Percentiles rank a stretch among this genome's conserved stretches.
Evolutionary conservation across 768 basidiomycete genomes (phyloP).

Genomic region (Auriculariales sp.): DNA sequence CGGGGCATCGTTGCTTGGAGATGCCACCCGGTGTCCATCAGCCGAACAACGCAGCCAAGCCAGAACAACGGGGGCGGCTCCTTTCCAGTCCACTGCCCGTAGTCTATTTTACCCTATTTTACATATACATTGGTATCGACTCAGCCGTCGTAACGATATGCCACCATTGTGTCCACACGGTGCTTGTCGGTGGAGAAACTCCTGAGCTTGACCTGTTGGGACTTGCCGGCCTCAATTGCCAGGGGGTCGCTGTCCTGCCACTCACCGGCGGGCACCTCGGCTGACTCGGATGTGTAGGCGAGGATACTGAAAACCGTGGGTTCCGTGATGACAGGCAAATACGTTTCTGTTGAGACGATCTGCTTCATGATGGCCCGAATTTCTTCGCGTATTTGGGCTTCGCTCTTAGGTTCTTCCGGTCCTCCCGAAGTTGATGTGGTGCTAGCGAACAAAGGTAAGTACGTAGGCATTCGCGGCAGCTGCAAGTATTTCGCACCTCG

Average conservation of each 20-base stretch:
- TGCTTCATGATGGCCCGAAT: slow-evolving; percentile 97
- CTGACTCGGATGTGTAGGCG: slow-evolving; percentile 85
- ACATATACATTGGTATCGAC: neutral
- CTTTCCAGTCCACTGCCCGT: neutral
- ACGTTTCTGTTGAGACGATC: slow-evolving; percentile 93
- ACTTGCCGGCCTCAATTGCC: slow-evolving; percentile 85
- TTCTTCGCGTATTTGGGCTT: slow-evolving; percentile 88
- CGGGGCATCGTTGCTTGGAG: neutral
- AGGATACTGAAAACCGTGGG: slow-evolving; percentile 95
- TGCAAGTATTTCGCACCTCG: slow-evolving; percentile 7
- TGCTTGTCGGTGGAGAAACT: slow-evolving; percentile 98
- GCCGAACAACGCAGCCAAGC: neutral
- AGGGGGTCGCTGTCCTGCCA: slow-evolving; percentile 94
- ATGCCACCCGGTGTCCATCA: neutral
- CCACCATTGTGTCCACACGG: slow-evolving; percentile 94
- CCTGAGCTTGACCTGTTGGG: slow-evolving; percentile 85
- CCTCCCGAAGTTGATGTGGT: too few relatives aligned
- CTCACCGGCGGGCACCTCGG: slow-evolving; percentile 80
- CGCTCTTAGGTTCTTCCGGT: slow-evolving; percentile 52
- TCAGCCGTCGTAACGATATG: slow-evolving; percentile 83
- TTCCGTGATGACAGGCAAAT: slow-evolving; percentile 89
- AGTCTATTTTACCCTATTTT: neutral
- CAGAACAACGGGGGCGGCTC: neutral
- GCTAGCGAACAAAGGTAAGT: neutral
- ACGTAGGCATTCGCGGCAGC: neutral